Evolutionary conservation across 75 land plant species (phyloP).

Genomic region (Sequoia sempervirens): DNA sequence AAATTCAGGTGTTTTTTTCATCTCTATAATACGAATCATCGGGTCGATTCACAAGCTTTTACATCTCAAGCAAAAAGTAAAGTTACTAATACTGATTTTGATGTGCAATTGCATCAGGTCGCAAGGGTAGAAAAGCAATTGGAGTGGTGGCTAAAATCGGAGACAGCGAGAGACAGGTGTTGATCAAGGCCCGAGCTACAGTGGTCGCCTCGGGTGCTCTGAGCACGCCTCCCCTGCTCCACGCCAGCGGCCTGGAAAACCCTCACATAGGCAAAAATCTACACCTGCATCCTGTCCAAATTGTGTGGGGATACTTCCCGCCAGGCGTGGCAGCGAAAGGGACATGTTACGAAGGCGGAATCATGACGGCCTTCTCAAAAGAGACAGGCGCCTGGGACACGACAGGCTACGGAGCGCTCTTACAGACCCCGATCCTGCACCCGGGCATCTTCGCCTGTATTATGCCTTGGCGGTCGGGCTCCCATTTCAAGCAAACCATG

Average conservation of each 20-base stretch:
- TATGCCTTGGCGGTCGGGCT: slow-evolving; percentile 24
- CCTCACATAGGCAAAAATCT: slow-evolving; percentile 34
- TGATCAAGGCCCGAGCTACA: slow-evolving; percentile 24
- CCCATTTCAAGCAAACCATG: slow-evolving; percentile 24
- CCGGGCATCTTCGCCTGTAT: slow-evolving; percentile 16
- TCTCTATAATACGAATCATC: no score
- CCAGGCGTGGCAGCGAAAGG: slow-evolving; percentile 14
- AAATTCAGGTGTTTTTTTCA: neutral
- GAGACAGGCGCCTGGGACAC: neutral
- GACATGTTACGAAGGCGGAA: slow-evolving; percentile 26
- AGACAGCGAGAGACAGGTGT: slow-evolving; percentile 1
- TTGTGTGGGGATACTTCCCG: slow-evolving; percentile 41
- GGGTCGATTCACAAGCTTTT: no score
- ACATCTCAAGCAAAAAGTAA: no score
- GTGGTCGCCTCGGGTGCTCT: slow-evolving; percentile 30
- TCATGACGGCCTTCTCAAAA: slow-evolving; percentile 23
- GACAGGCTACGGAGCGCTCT: slow-evolving; percentile 9
- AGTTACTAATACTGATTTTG: neutral
- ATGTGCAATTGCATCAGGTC: neutral
- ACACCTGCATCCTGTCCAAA: slow-evolving; percentile 29
- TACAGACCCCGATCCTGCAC: slow-evolving; percentile 23
- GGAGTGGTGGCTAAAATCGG: slow-evolving; percentile 18
- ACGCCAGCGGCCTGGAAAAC: slow-evolving; percentile 26
- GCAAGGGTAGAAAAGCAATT: neutral
- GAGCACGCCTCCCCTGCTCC: slow-evolving; percentile 28